Percentiles rank a stretch among this genome's conserved stretches.
phyloP scores from a whole-genome alignment of 495 filamentous ascomycete species.

The Symbiotaphrina buchneri region DNA sequence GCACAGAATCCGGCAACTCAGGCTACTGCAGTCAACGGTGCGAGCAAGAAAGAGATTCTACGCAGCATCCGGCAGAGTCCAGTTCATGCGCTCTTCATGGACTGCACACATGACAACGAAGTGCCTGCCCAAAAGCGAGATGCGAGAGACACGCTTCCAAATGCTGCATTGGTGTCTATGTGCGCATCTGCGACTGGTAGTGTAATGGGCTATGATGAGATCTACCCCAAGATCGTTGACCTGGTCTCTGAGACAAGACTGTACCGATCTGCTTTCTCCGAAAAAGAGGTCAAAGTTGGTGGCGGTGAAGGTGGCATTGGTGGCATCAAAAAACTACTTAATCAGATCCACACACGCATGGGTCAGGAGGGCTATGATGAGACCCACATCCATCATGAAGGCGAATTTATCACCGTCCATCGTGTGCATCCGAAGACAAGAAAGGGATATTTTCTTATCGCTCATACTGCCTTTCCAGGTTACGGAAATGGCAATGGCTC shows the following conservation, averaged over 20 bases:
- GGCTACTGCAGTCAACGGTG: conserved; percentile 1
- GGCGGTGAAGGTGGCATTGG: conserved; percentile 62
- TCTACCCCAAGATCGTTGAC: conserved; percentile 81
- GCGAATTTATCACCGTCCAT: conserved; percentile 90
- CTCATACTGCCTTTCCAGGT: conserved; percentile 83
- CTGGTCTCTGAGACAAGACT: conserved; percentile 69
- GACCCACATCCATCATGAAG: conserved; percentile 89
- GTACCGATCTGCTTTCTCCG: conserved; percentile 55
- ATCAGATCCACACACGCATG: conserved; percentile 84
- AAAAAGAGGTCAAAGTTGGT: conserved; percentile 29
- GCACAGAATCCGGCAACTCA: not conserved
- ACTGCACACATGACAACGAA: conserved; percentile 98
- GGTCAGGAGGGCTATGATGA: conserved; percentile 84
- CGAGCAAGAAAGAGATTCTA: conserved; percentile 28
- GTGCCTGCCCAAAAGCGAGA: conserved; percentile 89
- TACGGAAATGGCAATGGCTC: conserved; percentile 59
- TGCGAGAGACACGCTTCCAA: conserved; percentile 85
- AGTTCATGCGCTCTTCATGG: conserved; percentile 92
- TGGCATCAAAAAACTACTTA: conserved; percentile 71
- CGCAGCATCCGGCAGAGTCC: conserved; percentile 57
- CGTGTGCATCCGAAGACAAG: conserved; percentile 75
- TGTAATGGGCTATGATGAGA: conserved; percentile 97
- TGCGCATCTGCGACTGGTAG: conserved; percentile 84
- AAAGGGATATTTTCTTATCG: conserved; percentile 84
- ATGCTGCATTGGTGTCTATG: conserved; percentile 85